These are phyloP conservation scores for Silene conica DNA, from an alignment of 148 eudicot species.

Conservation along the genomic window DNA sequence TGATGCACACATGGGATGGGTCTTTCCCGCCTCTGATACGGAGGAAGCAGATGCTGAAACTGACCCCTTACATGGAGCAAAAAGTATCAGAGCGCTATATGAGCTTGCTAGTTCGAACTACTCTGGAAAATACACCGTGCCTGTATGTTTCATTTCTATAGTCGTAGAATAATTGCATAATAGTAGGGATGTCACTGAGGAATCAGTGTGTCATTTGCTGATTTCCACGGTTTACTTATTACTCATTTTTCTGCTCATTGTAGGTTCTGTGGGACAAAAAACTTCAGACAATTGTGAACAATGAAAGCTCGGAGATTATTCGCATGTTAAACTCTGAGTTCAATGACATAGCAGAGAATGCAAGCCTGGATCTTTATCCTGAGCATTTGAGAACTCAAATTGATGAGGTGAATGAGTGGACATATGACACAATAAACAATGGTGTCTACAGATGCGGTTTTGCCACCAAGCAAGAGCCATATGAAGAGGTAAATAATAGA, in stretches of 20 bases:
- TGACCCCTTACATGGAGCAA: constrained; percentile 69
- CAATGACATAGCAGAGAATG: constrained; percentile 68
- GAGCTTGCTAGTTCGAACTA: constrained; percentile 82
- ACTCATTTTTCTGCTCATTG: constrained; percentile 2
- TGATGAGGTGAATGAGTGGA: constrained; percentile 66
- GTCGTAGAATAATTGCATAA: not conserved
- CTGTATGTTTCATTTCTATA: constrained; percentile 43
- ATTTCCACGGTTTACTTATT: not conserved
- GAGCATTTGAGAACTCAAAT: constrained; percentile 53
- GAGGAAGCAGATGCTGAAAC: constrained; percentile 75
- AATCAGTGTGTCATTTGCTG: no score
- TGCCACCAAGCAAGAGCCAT: constrained; percentile 82
- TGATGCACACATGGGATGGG: constrained; percentile 92
- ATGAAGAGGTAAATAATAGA: constrained; percentile 50
- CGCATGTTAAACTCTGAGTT: constrained; percentile 85
- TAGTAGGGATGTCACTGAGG: not conserved
- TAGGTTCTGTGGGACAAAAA: constrained; percentile 95
- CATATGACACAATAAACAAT: constrained; percentile 66
- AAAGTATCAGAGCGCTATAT: constrained; percentile 62
- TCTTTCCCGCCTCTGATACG: constrained; percentile 59
- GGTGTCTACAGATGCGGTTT: constrained; percentile 96
- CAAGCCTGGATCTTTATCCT: constrained; percentile 75
- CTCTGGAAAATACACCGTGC: constrained; percentile 75
- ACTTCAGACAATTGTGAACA: constrained; percentile 70
- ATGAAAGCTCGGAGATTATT: constrained; percentile 88